Evolutionary conservation across 1,139 yeast species (phyloP), one percentile per base, ranked within the genome.

Genomic region (Entelexis sorbosivorans): DNA sequence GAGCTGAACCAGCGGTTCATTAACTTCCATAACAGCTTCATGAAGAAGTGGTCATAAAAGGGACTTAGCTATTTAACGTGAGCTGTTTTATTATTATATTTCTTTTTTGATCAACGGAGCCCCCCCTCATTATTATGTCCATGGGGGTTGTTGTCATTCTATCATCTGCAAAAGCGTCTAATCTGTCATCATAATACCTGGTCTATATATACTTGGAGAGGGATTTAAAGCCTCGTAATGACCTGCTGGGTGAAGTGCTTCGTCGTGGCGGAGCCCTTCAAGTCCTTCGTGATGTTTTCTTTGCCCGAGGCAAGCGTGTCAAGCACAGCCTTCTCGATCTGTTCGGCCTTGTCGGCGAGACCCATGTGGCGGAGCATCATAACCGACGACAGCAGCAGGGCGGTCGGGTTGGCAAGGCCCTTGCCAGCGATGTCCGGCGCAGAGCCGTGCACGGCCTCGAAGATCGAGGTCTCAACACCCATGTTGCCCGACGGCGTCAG

Each of bases 291-390:
- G 81, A 95, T 85, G 73, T 78, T 77, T 70, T 84, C 93, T 61
- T 88, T 80, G 64, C 96, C 96, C 49, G 95, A 84, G 59, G 97
- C 97, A 67, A 91, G 84, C 63, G 97, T 87, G 66, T 77, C 78
- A 68, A 88, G 78, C 55, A 89, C 96, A 57, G 98, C 97, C 62
- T 69, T 71, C 75, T 88, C 94, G 66, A 91, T 87, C 69, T 73
- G 76, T 68, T 78, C 82, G 63, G 96, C 97, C 63, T 82, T 78
- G 44, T 75, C 73, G 69, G 77, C 75, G 70, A 91, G 78, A 52
- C 86, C 82, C 97, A 91, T 88, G 77, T 91, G 97, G 77, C 95
- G 85, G 78, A 91, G 82, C 97, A 91, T 89, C 96, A 91, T 89
- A 67, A 88, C 88, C 50, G 97, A 89, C 48, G 96, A 87, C 69